These are phyloP conservation scores for Chenopodium formosanum DNA, from an alignment of 148 eudicot genomes.

Conservation along the genomic window DNA sequence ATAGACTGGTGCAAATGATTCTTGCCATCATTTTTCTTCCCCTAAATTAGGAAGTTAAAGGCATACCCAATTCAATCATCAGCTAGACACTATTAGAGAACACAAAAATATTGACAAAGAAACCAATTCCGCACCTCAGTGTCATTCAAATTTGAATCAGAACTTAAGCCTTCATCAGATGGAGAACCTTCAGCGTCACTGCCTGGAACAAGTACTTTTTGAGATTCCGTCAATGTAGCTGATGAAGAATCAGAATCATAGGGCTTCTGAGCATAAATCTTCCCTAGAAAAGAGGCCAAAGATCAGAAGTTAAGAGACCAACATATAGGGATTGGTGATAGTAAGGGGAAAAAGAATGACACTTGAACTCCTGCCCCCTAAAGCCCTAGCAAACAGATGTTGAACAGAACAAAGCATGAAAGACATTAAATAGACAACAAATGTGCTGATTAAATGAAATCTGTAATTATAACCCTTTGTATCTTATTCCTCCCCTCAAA, in stretches of 20 bases:
- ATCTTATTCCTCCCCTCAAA: not conserved
- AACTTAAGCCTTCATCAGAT: constrained; percentile 42
- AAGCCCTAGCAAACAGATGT: not conserved
- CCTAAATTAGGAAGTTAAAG: not conserved
- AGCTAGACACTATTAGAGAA: not conserved
- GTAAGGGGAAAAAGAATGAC: not conserved
- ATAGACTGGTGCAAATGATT: not conserved
- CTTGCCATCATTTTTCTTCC: not conserved
- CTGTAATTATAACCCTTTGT: not conserved
- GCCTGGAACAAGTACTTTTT: constrained; percentile 83
- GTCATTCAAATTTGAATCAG: constrained; percentile 39
- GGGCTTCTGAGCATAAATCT: constrained; percentile 57
- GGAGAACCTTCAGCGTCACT: constrained; percentile 43
- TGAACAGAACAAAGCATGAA: not conserved
- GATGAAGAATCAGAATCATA: constrained; percentile 59
- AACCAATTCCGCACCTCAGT: constrained; percentile 38
- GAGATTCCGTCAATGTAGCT: constrained; percentile 55
- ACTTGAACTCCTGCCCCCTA: not conserved
- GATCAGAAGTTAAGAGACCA: constrained; percentile 4
- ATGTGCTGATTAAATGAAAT: not conserved
- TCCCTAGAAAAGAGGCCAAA: constrained; percentile 56
- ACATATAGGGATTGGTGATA: not conserved
- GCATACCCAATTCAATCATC: not conserved
- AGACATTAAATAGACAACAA: not conserved
- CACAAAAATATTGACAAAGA: not conserved